These are phyloP conservation scores for Schizothecium vesticola DNA, from an alignment of 495 filamentous ascomycete genomes.

Conservation along the genomic window DNA sequence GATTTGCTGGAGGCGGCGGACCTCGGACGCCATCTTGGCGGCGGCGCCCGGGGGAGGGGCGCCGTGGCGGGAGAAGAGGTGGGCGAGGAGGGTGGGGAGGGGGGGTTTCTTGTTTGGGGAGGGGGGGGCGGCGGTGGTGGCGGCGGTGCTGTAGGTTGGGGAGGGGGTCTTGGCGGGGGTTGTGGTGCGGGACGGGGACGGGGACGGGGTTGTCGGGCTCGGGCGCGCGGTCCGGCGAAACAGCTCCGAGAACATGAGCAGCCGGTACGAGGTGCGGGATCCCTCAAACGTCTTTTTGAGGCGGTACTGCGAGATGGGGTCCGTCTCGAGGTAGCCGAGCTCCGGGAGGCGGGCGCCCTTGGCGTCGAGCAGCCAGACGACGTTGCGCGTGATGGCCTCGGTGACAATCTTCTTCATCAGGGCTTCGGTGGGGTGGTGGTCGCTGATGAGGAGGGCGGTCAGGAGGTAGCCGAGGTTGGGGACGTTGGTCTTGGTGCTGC, in stretches of 20 bases:
- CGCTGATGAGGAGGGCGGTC: constrained; percentile 41
- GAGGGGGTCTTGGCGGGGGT: not conserved
- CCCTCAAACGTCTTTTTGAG: constrained; percentile 44
- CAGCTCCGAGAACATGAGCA: constrained; percentile 50
- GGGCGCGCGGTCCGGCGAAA: constrained; percentile 43
- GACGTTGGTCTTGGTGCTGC: constrained; percentile 34
- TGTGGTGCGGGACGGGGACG: not conserved
- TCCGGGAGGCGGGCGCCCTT: constrained; percentile 39
- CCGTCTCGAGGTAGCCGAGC: constrained; percentile 42
- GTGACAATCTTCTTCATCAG: constrained; percentile 42
- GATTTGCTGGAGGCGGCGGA: constrained; percentile 41
- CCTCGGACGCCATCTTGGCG: constrained; percentile 32
- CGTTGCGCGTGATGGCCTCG: constrained; percentile 47
- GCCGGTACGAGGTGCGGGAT: constrained; percentile 42
- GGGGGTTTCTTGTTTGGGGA: not conserved
- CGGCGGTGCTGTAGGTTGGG: not conserved
- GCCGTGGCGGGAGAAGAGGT: constrained; percentile 45
- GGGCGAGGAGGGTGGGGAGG: constrained; percentile 36
- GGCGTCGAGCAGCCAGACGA: constrained; percentile 46
- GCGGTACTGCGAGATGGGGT: constrained; percentile 39
- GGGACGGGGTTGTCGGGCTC: constrained; percentile 12
- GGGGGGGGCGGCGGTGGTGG: not conserved
- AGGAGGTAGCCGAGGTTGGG: constrained; percentile 49
- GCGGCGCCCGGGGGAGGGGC: constrained; percentile 40
- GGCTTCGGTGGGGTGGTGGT: constrained; percentile 34